Conservation (phyloP, 2,329 filamentous ascomycete species). For the Diaporthe sp. region DNA sequence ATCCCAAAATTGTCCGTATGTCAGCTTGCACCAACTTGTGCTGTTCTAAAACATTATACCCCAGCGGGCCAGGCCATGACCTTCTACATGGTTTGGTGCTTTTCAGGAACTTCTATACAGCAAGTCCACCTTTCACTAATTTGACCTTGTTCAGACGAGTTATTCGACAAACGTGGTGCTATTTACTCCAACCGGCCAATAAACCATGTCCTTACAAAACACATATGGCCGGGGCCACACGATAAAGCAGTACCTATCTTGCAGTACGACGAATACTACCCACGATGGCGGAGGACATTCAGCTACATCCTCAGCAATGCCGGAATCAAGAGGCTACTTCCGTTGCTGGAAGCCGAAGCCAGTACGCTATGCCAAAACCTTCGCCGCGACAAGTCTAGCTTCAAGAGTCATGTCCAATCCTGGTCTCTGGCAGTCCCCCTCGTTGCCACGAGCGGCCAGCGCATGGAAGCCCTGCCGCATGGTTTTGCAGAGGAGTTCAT, state of each 20-base stretch:
- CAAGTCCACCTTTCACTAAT: not conserved
- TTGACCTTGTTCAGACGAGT: constrained; percentile 44
- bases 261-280: constrained; percentile 26
- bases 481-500: constrained; percentile 6
- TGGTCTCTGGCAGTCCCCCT: constrained; percentile 17
- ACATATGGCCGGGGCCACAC: not conserved
- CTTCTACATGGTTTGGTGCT: no score
- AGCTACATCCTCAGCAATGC: constrained; percentile 6
- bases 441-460: constrained; percentile 12
- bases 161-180: constrained; percentile 54
- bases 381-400: not conserved
- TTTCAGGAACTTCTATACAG: no score
- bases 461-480: not conserved
- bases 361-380: not conserved
- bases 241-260: constrained; percentile 22
- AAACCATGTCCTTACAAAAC: constrained; percentile 45
- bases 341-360: constrained; percentile 23
- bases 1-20: constrained; percentile 47
- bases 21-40: not conserved
- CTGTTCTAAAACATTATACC: no score
- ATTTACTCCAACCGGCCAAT: constrained; percentile 56
- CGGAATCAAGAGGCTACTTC: constrained; percentile 19
- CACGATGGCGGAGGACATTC: constrained; percentile 12
- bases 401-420: not conserved
- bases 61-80: no score